Evolutionary conservation across 148 eudicot genomes (phyloP).

Genomic region (Persicaria tinctoria): DNA sequence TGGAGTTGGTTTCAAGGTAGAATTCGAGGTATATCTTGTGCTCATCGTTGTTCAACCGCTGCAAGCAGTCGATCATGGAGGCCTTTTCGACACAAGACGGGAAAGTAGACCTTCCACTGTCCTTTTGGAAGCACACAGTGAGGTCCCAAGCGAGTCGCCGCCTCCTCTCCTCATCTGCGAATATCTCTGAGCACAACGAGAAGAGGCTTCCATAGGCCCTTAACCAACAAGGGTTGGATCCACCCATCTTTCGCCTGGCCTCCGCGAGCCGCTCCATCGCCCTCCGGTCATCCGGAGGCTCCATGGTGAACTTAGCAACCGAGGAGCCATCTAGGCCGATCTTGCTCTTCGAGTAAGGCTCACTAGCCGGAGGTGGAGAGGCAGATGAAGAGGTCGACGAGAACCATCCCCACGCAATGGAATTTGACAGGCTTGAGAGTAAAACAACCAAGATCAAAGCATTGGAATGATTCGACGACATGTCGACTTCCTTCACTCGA

Average conservation of each 20-base stretch:
- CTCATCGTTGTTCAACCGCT: slow-evolving; percentile 41
- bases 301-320: slow-evolving; percentile 49
- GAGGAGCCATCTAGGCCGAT: background rate
- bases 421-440: slow-evolving; percentile 4
- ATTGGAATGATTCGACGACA: background rate
- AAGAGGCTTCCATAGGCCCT: slow-evolving; percentile 50
- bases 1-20: slow-evolving; percentile 51
- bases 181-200: slow-evolving; percentile 50
- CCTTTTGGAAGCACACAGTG: slow-evolving; percentile 67
- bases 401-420: slow-evolving; percentile 8
- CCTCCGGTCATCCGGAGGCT: slow-evolving; percentile 29
- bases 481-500: background rate
- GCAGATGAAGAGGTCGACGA: slow-evolving; percentile 1
- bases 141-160: slow-evolving; percentile 71
- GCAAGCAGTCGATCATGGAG: slow-evolving; percentile 43
- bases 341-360: background rate
- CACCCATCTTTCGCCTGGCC: slow-evolving; percentile 31
- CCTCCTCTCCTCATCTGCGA: slow-evolving; percentile 55
- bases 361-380: background rate
- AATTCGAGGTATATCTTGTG: slow-evolving; percentile 53
- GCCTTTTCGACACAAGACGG: slow-evolving; percentile 47
- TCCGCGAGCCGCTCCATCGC: slow-evolving; percentile 36
- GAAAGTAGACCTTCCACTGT: slow-evolving; percentile 47
- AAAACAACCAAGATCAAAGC: background rate
- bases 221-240: slow-evolving; percentile 49